Evolutionary conservation across 441 rosid genomes (phyloP), one percentile per base, ranked within the genome.

Genomic region (Croton laevigatus): DNA sequence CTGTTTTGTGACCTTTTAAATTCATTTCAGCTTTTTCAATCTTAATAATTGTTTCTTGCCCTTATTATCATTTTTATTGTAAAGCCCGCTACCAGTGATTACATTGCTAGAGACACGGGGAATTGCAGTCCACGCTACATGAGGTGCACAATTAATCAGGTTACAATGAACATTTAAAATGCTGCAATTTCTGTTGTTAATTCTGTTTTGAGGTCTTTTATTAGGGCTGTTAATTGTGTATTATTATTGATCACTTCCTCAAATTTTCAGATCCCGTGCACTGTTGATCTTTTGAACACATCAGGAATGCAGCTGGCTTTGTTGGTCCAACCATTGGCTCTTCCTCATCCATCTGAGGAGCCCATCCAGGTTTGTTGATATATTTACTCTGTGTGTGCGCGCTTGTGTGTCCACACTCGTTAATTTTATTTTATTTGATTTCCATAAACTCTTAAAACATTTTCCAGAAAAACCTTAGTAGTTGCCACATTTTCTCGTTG

Each of bases 101-200:
- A 82, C 79, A 90, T 90, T 57, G 86, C 78, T 63, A 83, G 82
- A 75, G 91, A 87, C 80, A 82, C 83, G 19, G 89, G 89, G 55
- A 87, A 85, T 80, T 87, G 91, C 70, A 87, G 89, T 81, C 91
- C 91, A 62, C 96, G 94, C 74, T 81, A 81, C 84, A 90, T 90
- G 91, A 80, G 96, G 76, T 87, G 94, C 78, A 88, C 96, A 70
- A 87, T 90, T 75, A 86, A 82, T 84, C 96, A 90, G 91, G 96
- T 90, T 52, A 63, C 6, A 54, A 60, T 52, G 44, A 20, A 63
- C 58, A 69, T 59, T 80, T 65, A 63, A 45, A 49, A 70, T 67
- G 53, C 42, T 48, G 6, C 44, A 8, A 8, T 13, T 65, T 48
- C 7, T 8, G 19, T 27, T 7, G 48, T 44, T 69, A 9, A 19